These are phyloP conservation scores for Blastocystis sp. DNA, from an alignment of 352 stramenopile species.

Conservation along the genomic window DNA sequence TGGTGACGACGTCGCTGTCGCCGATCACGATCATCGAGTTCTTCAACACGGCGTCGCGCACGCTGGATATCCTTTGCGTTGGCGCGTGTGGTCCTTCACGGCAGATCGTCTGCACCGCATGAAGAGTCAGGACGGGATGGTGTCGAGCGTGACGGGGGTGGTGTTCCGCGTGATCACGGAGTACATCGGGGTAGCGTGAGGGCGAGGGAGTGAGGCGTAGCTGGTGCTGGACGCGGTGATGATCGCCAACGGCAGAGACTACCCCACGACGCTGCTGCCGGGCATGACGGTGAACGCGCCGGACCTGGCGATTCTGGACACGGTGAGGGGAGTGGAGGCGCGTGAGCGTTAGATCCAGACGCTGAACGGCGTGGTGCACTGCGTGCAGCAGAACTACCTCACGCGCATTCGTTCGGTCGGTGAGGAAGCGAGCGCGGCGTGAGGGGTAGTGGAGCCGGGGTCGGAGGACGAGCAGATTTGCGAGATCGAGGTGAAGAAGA, in stretches of 20 bases:
- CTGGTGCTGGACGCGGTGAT: conserved; percentile 34
- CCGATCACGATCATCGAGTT: conserved; percentile 44
- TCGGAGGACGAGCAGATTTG: conserved; percentile 56
- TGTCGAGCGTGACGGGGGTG: conserved; percentile 33
- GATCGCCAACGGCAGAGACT: conserved; percentile 17
- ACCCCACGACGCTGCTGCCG: conserved; percentile 30
- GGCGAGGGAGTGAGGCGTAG: not conserved
- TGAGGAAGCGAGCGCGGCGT: not conserved
- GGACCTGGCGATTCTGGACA: conserved; percentile 13
- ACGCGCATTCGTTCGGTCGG: conserved; percentile 20
- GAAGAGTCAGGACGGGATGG: not conserved
- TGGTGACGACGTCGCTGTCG: conserved; percentile 28
- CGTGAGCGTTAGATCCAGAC: conserved; percentile 28
- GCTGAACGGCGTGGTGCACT: conserved; percentile 63
- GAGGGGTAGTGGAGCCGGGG: conserved; percentile 2
- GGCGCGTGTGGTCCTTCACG: not conserved
- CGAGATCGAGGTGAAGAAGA: conserved; percentile 64
- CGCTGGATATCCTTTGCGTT: conserved; percentile 45
- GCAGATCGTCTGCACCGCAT: conserved; percentile 29
- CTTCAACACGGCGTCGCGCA: conserved; percentile 13
- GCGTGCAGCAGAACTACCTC: conserved; percentile 73
- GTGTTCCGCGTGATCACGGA: conserved; percentile 42
- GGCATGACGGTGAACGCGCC: not conserved
- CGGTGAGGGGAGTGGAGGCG: not conserved
- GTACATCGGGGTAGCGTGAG: not conserved